A percentile compares a stretch with the other conserved stretches of the same genome.
These are phyloP conservation scores for Dothidotthia symphoricarpi DNA, from an alignment of 2,329 filamentous ascomycete genomes.

Conservation along the genomic window DNA sequence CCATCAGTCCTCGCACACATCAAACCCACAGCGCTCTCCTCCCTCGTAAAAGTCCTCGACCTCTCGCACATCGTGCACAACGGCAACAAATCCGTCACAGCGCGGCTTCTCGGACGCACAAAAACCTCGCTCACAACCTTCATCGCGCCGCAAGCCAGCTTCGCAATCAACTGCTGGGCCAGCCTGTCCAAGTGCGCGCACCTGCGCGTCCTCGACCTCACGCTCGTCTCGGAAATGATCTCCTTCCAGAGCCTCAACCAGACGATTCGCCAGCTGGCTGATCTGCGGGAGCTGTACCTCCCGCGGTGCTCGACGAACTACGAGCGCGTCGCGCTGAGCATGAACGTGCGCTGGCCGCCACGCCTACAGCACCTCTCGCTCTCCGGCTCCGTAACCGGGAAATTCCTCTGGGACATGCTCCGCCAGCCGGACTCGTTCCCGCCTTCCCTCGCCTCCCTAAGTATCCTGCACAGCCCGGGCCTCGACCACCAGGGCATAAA, in stretches of 20 bases:
- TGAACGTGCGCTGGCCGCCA: slow-evolving; percentile 46
- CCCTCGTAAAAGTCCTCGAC: slow-evolving; percentile 54
- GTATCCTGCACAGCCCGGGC: slow-evolving; percentile 46
- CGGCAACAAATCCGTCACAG: slow-evolving; percentile 57
- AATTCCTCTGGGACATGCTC: slow-evolving; percentile 44
- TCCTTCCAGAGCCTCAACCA: slow-evolving; percentile 51
- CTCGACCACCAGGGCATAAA: slow-evolving; percentile 40
- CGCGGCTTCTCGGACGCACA: slow-evolving; percentile 55
- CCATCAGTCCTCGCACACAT: slow-evolving; percentile 52
- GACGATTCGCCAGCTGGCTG: slow-evolving; percentile 48
- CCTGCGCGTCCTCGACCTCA: slow-evolving; percentile 53
- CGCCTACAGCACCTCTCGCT: slow-evolving; percentile 44
- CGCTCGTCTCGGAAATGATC: slow-evolving; percentile 53
- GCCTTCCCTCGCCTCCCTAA: slow-evolving; percentile 24
- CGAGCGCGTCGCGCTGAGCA: slow-evolving; percentile 14
- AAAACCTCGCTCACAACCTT: slow-evolving; percentile 55
- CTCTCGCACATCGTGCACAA: slow-evolving; percentile 59
- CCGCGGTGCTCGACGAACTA: slow-evolving; percentile 42
- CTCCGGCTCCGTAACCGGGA: slow-evolving; percentile 46
- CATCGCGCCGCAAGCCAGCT: slow-evolving; percentile 57
- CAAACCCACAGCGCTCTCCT: slow-evolving; percentile 49
- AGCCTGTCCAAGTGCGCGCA: slow-evolving; percentile 56
- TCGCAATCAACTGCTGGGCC: slow-evolving; percentile 58
- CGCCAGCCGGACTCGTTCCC: slow-evolving; percentile 32
- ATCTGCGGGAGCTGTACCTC: slow-evolving; percentile 49